These are phyloP conservation scores for Claviceps sp. DNA, from an alignment of 2,329 filamentous ascomycete species.

Conservation along the genomic window DNA sequence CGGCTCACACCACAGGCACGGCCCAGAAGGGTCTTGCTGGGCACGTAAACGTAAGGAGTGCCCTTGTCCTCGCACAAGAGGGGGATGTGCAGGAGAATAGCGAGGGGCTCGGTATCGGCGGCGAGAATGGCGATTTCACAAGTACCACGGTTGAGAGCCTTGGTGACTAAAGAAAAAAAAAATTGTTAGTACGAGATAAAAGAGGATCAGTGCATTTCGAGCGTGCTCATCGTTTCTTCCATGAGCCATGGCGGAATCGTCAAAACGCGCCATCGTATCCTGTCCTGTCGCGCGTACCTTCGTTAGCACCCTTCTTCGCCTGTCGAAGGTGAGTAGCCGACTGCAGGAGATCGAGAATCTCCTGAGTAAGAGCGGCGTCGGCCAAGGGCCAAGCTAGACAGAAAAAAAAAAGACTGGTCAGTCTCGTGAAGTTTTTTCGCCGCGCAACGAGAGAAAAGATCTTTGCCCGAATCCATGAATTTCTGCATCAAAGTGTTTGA, in stretches of 20 bases:
- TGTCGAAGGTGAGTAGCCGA: conserved; percentile 54
- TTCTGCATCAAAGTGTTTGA: neutral
- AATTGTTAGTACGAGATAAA: conserved; percentile 2
- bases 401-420: conserved; percentile 1
- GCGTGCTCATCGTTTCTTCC: too few species aligned
- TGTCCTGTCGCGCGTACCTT: conserved; percentile 27
- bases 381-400: conserved; percentile 61
- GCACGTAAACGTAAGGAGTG: conserved; percentile 52
- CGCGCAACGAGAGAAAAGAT: neutral
- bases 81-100: conserved; percentile 80
- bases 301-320: conserved; percentile 83
- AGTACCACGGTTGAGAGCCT: conserved; percentile 83
- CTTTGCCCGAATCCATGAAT: too few species aligned
- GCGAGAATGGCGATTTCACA: conserved; percentile 81
- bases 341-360: conserved; percentile 73
- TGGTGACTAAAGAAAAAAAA: conserved; percentile 38
- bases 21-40: conserved; percentile 71
- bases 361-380: conserved; percentile 61
- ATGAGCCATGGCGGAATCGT: too few species aligned
- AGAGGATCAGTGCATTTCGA: neutral
- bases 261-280: neutral
- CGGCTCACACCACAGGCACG: conserved; percentile 82
- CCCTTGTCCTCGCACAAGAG: conserved; percentile 76
- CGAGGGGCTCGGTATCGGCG: conserved; percentile 74
- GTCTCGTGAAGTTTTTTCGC: neutral